Percentiles rank a stretch among this genome's conserved stretches.
Conservation (phyloP, 805 yeast species). For the Zygosaccharomyces rouxii region DNA sequence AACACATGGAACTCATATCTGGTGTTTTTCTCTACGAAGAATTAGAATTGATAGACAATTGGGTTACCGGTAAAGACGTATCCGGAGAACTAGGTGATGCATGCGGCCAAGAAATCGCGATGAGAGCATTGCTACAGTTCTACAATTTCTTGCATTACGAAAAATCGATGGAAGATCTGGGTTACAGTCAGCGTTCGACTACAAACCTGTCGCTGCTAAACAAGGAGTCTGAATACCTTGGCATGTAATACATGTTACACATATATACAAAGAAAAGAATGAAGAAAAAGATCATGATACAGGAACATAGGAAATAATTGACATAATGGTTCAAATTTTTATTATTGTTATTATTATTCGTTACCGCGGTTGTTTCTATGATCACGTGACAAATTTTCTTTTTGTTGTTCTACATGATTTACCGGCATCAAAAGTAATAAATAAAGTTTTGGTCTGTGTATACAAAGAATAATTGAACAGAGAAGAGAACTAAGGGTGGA, state of each 20-base stretch:
- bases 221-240: conserved; percentile 37
- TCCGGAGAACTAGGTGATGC: conserved; percentile 72
- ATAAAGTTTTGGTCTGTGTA: neutral
- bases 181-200: conserved; percentile 42
- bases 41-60: conserved; percentile 70
- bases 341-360: neutral
- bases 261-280: neutral
- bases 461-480: neutral
- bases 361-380: neutral
- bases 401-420: neutral
- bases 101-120: conserved; percentile 78
- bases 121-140: conserved; percentile 72
- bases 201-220: conserved; percentile 39
- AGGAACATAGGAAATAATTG: neutral
- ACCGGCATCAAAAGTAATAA: neutral
- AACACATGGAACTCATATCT: conserved; percentile 90
- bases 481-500: conserved; percentile 6
- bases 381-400: conserved; percentile 1
- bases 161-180: conserved; percentile 48
- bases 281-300: neutral
- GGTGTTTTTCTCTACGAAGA: conserved; percentile 75
- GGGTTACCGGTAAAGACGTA: conserved; percentile 81
- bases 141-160: conserved; percentile 63
- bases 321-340: neutral
- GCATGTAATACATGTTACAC: conserved; percentile 16